phyloP scores from a whole-genome alignment of 2,329 filamentous ascomycete species.

The Diaporthe amygdali region DNA sequence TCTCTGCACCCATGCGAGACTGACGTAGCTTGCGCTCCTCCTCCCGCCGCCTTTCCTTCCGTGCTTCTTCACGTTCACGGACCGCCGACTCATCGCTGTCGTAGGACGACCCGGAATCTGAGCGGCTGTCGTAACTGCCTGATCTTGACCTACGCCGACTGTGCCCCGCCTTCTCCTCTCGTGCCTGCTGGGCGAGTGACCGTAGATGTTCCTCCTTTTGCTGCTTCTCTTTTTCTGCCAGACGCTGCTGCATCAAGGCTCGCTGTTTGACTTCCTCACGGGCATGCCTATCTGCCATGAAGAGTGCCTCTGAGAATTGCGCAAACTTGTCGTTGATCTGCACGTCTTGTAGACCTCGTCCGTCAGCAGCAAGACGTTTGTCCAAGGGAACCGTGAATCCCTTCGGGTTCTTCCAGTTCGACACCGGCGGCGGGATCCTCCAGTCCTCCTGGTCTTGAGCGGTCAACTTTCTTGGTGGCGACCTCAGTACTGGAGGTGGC shows the following conservation, averaged over 20 bases:
- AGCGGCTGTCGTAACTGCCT: constrained; percentile 56
- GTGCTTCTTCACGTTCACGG: constrained; percentile 76
- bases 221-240: constrained; percentile 95
- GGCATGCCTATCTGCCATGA: constrained; percentile 92
- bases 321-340: constrained; percentile 99
- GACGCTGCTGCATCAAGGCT: constrained; percentile 90
- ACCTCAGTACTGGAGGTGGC: constrained; percentile 93
- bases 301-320: constrained; percentile 91
- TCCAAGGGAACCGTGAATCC: constrained; percentile 96
- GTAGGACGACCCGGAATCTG: constrained; percentile 47
- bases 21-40: constrained; percentile 90
- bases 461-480: constrained; percentile 90
- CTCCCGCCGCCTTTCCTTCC: constrained; percentile 79
- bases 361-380: constrained; percentile 93
- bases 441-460: constrained; percentile 97
- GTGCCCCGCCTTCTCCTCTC: constrained; percentile 74
- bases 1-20: constrained; percentile 93
- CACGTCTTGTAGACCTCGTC: constrained; percentile 88
- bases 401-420: constrained; percentile 99
- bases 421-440: constrained; percentile 79
- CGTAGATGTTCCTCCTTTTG: constrained; percentile 94
- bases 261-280: constrained; percentile 94
- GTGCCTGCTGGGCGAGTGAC: constrained; percentile 85
- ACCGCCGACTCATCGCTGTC: constrained; percentile 72
- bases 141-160: constrained; percentile 49